phyloP scores from a whole-genome alignment of 129 eudicot genomes.

The Helianthus tuberosus region DNA sequence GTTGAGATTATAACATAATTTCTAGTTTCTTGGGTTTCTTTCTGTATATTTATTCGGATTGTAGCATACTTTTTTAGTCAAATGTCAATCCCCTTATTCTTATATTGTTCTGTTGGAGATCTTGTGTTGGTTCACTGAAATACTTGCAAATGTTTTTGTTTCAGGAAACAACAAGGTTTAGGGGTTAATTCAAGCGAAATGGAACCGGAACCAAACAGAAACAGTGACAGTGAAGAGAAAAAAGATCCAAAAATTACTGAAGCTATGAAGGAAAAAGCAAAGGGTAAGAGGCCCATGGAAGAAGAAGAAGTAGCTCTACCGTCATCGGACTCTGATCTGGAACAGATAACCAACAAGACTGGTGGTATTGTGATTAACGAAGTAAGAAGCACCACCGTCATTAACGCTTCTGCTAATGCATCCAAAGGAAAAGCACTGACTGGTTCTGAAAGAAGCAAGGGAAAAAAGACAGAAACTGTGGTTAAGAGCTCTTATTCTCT shows the following conservation, averaged over 20 bases:
- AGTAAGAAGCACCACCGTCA: neutral
- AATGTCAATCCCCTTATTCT: neutral
- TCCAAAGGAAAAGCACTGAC: constrained; percentile 4
- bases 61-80: neutral
- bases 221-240: neutral
- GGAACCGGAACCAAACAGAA: neutral
- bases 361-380: neutral
- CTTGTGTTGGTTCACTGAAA: too few species aligned
- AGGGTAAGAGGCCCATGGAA: constrained; percentile 1
- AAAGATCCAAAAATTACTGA: neutral
- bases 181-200: neutral
- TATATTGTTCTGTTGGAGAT: neutral
- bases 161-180: neutral
- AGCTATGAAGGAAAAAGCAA: neutral
- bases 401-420: neutral
- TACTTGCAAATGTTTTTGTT: neutral
- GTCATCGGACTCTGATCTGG: neutral
- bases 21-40: neutral
- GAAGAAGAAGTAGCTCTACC: neutral
- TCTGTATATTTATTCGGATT: neutral
- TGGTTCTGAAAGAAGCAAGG: neutral
- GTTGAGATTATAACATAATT: neutral
- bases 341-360: neutral
- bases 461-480: neutral
- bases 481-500: constrained; percentile 9